Percentiles rank a stretch among this genome's conserved stretches.
Conservation (phyloP, 2,329 filamentous ascomycete species). For the Botrytis medusae region DNA sequence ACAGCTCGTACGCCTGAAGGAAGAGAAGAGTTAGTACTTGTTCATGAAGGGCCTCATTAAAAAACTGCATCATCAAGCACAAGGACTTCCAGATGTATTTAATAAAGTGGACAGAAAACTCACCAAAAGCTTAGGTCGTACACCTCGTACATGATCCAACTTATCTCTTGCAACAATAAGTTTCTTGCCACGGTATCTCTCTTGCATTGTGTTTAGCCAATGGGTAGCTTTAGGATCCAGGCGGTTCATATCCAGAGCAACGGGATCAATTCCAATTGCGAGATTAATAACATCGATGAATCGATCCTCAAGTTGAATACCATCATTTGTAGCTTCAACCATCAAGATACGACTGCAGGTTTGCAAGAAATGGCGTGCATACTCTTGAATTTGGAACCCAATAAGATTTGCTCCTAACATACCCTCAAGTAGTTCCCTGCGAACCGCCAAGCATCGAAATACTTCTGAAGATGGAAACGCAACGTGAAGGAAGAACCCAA, state of each 20-base stretch:
- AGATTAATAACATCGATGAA: conserved; percentile 86
- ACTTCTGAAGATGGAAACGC: conserved; percentile 96
- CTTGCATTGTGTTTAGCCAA: conserved; percentile 78
- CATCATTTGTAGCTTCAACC: conserved; percentile 86
- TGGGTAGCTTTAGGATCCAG: conserved; percentile 69
- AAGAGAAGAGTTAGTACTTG: not conserved
- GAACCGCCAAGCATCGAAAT: conserved; percentile 85
- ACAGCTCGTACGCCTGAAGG: conserved; percentile 70
- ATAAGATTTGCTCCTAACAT: conserved; percentile 91
- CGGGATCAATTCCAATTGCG: conserved; percentile 88
- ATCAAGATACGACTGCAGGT: conserved; percentile 88
- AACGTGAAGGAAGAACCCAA: conserved; percentile 93
- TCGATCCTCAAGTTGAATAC: conserved; percentile 85
- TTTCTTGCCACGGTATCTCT: conserved; percentile 83
- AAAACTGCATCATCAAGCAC: not conserved
- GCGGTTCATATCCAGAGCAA: conserved; percentile 69
- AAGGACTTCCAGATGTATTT: not conserved
- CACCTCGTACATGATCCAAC: conserved; percentile 87
- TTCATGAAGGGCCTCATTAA: not conserved
- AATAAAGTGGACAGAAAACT: not conserved
- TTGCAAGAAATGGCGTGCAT: conserved; percentile 90
- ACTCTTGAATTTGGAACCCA: conserved; percentile 92
- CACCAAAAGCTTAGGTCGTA: conserved; percentile 81
- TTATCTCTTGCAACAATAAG: conserved; percentile 93
- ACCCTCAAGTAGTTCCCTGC: conserved; percentile 83